phyloP scores from a whole-genome alignment of 2,329 filamentous ascomycete species.

The Calycina marina region DNA sequence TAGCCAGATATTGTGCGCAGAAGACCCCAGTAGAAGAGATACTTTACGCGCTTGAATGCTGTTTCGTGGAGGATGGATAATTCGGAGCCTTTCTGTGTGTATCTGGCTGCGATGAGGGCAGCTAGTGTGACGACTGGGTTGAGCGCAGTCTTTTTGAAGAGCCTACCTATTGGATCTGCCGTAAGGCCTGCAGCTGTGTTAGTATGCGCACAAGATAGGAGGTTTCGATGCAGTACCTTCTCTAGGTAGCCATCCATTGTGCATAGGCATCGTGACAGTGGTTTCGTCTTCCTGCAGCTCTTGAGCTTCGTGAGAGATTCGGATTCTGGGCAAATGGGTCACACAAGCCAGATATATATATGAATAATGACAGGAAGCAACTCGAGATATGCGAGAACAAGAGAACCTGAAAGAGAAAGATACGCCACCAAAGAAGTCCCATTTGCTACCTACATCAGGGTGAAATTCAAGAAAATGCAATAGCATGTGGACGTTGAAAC shows the following conservation, averaged over 20 bases:
- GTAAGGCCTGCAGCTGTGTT: constrained; percentile 30
- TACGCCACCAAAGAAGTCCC: no score
- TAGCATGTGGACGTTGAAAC: no score
- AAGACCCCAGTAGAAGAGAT: constrained; percentile 37
- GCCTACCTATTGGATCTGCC: constrained; percentile 40
- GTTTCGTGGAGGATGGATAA: constrained; percentile 36
- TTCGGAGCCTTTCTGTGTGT: constrained; percentile 45
- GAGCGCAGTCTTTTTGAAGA: constrained; percentile 45
- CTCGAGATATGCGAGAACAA: no score
- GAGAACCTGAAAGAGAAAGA: no score
- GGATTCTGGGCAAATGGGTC: no score
- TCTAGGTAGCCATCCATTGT: constrained; percentile 37
- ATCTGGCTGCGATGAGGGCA: constrained; percentile 45
- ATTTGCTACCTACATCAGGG: no score
- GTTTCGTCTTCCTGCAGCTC: neutral
- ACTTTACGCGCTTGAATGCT: constrained; percentile 36
- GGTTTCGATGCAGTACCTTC: constrained; percentile 26
- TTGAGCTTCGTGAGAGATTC: neutral
- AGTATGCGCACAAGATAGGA: neutral
- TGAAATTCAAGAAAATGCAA: no score
- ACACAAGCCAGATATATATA: no score
- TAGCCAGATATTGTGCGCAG: constrained; percentile 32
- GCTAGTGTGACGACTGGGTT: constrained; percentile 51
- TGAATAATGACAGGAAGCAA: no score
- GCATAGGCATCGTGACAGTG: constrained; percentile 28